phyloP scores from a whole-genome alignment of 75 land plant genomes.

The Pinus tabuliformis region DNA sequence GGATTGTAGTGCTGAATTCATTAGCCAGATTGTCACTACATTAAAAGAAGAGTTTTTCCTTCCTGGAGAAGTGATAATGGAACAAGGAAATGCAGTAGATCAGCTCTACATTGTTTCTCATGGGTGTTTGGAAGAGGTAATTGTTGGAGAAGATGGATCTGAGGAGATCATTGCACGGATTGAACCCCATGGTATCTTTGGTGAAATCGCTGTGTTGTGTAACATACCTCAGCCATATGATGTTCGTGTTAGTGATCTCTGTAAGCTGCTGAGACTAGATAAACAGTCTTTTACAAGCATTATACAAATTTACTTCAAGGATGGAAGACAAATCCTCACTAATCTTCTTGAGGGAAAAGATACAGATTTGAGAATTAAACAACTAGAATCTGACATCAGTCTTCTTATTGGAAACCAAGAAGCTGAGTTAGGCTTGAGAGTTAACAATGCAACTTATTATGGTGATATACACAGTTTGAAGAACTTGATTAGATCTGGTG shows the following conservation, averaged over 20 bases:
- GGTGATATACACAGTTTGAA: slow-evolving; percentile 65
- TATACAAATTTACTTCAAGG: slow-evolving; percentile 51
- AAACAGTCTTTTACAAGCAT: slow-evolving; percentile 58
- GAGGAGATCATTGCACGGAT: slow-evolving; percentile 43
- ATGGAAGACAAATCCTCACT: slow-evolving; percentile 48
- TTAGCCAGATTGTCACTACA: slow-evolving; percentile 70
- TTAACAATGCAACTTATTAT: slow-evolving; percentile 71
- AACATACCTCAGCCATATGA: slow-evolving; percentile 84
- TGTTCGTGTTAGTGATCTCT: slow-evolving; percentile 65
- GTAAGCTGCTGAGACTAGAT: slow-evolving; percentile 64
- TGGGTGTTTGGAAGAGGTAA: slow-evolving; percentile 63
- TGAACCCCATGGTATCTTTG: slow-evolving; percentile 46
- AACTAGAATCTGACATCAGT: slow-evolving; percentile 59
- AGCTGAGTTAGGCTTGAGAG: slow-evolving; percentile 61
- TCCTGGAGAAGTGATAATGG: slow-evolving; percentile 80
- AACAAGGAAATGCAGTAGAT: slow-evolving; percentile 77
- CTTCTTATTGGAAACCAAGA: slow-evolving; percentile 63
- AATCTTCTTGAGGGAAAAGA: slow-evolving; percentile 62
- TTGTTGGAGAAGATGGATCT: slow-evolving; percentile 50
- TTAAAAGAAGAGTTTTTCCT: slow-evolving; percentile 85
- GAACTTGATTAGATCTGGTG: slow-evolving; percentile 59
- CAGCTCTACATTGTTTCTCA: slow-evolving; percentile 75
- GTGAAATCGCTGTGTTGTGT: slow-evolving; percentile 75
- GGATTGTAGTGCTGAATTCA: slow-evolving; percentile 72
- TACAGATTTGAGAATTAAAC: slow-evolving; percentile 31